Evolutionary conservation across 2,329 filamentous ascomycete genomes (phyloP), one percentile per base, ranked within the genome.

Genomic region (Parastagonospora avenae): DNA sequence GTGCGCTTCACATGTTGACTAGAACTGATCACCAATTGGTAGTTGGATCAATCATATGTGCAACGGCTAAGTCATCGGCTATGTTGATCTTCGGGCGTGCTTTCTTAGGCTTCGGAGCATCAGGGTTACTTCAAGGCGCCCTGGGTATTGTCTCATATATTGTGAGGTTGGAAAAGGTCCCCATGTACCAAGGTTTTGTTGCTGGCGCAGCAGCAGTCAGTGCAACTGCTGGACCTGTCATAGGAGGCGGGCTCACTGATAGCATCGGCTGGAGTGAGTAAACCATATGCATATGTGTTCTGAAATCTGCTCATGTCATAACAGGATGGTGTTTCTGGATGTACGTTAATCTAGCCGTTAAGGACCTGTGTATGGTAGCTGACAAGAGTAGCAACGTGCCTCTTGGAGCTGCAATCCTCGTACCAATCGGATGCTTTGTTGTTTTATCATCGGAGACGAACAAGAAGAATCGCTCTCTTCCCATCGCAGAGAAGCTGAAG

Each of bases 41-140:
- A 55, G 55, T 79, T 37, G 78, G 78, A 3, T 75, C 71, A 27
- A 62, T 73, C 1, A 55, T 80, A 28, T 79, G 76, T 47, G 78
- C 73, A 10, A 48, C 54, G 1, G 59, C 64, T 6, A 49, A 36
- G 62, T 74, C 65, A 40, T 76, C 74, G n/a, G 63, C 48, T 4
- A 72, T 74, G 10, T 60, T 80, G 24, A 78, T 80, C 50, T 57
- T 78, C 33, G 78, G 78, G 3, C 70, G 78, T 35, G 75, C 74
- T 0, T 62, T 80, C 15, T 66, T 75, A 27, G 78, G 78, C 15
- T 39, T 77, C 1, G 79, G 77, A 2, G 67, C 66, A 4, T 74
- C 75, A 12, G 78, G 78, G 11, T 71, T 79, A 31, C 76, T 71
- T 32, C 35, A 31, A 31, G 44, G 41, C n/a, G 41, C 24, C n/a